A percentile compares a stretch with the other conserved stretches of the same genome.
phyloP scores from a whole-genome alignment of 805 yeast genomes.

The Nematodospora valgi region DNA sequence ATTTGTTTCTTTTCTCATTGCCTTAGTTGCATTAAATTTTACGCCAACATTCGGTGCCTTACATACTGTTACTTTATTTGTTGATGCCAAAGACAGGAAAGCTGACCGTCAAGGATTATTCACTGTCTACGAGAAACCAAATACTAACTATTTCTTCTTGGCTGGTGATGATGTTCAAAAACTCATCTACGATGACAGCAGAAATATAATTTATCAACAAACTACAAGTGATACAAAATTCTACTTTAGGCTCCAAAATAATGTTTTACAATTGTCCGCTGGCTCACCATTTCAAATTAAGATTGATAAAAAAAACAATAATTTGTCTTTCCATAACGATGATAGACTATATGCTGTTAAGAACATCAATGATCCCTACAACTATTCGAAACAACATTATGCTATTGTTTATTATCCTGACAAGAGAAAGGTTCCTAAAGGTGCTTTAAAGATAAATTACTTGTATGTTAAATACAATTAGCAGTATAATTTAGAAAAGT shows the following conservation, averaged over 20 bases:
- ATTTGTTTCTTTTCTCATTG: too few species aligned
- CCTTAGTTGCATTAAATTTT: too few species aligned
- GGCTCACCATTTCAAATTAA: background rate
- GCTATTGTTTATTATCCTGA: conserved; percentile 1
- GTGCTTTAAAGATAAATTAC: conserved; percentile 2
- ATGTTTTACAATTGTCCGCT: conserved; percentile 4
- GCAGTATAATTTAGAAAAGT: too few species aligned
- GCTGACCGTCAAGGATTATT: background rate
- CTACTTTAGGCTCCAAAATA: background rate
- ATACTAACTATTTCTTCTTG: conserved; percentile 2
- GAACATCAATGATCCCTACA: conserved; percentile 3
- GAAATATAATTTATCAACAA: conserved; percentile 3
- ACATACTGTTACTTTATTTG: too few species aligned
- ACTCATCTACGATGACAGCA: conserved; percentile 4
- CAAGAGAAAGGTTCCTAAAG: conserved; percentile 3
- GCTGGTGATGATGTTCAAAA: background rate
- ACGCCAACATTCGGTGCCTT: too few species aligned
- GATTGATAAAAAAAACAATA: conserved; percentile 1
- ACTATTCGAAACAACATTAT: background rate
- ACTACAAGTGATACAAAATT: background rate
- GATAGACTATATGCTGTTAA: conserved; percentile 5
- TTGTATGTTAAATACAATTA: conserved; percentile 1
- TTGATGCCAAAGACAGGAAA: too few species aligned
- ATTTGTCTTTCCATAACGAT: background rate
- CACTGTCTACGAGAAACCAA: background rate